phyloP scores from a whole-genome alignment of 345 rosid species.

The Salix caprea region DNA sequence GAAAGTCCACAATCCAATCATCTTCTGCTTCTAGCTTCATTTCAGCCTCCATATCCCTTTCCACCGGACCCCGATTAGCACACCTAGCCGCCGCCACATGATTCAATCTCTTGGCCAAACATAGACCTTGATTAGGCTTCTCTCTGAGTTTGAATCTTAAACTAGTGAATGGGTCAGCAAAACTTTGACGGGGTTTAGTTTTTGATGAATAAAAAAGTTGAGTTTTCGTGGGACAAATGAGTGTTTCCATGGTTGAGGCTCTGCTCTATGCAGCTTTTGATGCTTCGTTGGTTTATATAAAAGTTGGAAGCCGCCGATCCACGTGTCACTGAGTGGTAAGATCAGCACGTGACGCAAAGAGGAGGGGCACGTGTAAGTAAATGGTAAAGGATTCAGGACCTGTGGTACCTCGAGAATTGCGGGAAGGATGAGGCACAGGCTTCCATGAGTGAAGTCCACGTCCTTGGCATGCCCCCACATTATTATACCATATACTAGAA shows the following conservation, averaged over 20 bases:
- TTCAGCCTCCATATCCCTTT: slow-evolving; percentile 25
- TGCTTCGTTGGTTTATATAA: not conserved
- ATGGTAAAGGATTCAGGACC: not conserved
- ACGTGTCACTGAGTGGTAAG: slow-evolving; percentile 15
- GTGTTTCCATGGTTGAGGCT: not conserved
- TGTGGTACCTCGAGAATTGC: not conserved
- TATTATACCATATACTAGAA: too few relatives aligned
- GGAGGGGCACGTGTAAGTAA: not conserved
- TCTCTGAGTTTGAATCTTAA: not conserved
- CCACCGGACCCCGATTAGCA: slow-evolving; percentile 23
- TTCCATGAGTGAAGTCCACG: slow-evolving; percentile 1
- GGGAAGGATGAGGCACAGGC: slow-evolving; percentile 5
- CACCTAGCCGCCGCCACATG: slow-evolving; percentile 17
- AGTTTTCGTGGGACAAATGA: not conserved
- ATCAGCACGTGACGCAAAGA: not conserved
- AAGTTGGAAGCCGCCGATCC: not conserved
- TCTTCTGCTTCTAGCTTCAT: slow-evolving; percentile 28
- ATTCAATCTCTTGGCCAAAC: not conserved
- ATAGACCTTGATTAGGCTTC: not conserved
- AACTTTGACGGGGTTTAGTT: not conserved
- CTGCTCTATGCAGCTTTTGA: not conserved
- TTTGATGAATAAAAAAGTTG: not conserved
- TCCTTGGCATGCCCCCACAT: not conserved
- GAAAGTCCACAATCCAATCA: slow-evolving; percentile 34
- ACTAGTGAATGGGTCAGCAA: not conserved